These are phyloP conservation scores for Calonectria multiphialidica DNA, from an alignment of 2,329 filamentous ascomycete species.

Conservation along the genomic window DNA sequence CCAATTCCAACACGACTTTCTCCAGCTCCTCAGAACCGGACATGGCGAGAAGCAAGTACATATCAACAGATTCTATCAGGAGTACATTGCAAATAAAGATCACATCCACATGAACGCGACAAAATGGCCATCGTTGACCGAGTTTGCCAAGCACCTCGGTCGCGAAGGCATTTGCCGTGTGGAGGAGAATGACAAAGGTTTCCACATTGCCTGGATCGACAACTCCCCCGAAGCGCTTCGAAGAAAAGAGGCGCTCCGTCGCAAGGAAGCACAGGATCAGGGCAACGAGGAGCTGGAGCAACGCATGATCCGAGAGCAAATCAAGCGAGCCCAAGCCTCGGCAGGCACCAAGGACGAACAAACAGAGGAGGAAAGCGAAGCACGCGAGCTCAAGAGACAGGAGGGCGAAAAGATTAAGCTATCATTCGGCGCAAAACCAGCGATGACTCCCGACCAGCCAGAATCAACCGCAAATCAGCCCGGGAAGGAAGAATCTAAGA, in stretches of 20 bases:
- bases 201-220: constrained; percentile 92
- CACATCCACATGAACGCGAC: constrained; percentile 97
- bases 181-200: constrained; percentile 87
- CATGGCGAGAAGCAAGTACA: constrained; percentile 93
- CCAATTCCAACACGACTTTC: constrained; percentile 85
- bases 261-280: constrained; percentile 88
- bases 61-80: constrained; percentile 94
- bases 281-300: constrained; percentile 93
- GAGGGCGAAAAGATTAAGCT: constrained; percentile 84
- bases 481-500: constrained; percentile 22
- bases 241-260: constrained; percentile 82
- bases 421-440: constrained; percentile 68
- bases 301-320: constrained; percentile 84
- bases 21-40: constrained; percentile 80
- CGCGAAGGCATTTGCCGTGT: constrained; percentile 89
- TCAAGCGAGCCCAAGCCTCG: constrained; percentile 76
- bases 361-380: constrained; percentile 55
- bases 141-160: constrained; percentile 90
- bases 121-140: constrained; percentile 87
- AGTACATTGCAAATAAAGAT: constrained; percentile 88
- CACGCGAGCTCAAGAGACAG: constrained; percentile 66
- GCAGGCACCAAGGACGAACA: constrained; percentile 56
- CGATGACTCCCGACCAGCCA: constrained; percentile 36
- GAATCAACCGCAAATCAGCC: constrained; percentile 23
- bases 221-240: constrained; percentile 87